A percentile compares a stretch with the other conserved stretches of the same genome.
Evolutionary conservation across 1,284 basidiomycete species (phyloP).

Genomic region (Ceratobasidium papillatum): DNA sequence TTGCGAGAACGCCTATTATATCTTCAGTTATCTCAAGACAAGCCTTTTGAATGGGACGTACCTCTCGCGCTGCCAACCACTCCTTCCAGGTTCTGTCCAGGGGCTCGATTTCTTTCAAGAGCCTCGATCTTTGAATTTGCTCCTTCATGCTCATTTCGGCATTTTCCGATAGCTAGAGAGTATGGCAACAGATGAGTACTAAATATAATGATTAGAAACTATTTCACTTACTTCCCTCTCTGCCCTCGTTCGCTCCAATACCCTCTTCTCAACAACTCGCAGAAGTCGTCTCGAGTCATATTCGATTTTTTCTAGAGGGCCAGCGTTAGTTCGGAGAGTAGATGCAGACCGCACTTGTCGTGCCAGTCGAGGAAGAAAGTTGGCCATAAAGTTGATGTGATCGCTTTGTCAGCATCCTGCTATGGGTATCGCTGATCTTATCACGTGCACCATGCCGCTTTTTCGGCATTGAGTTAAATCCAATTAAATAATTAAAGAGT

Average conservation of each 20-base stretch:
- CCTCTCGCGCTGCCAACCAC: conserved; percentile 59
- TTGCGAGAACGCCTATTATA: conserved; percentile 51
- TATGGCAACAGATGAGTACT: background rate
- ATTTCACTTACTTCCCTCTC: conserved; percentile 53
- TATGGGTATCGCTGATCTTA: no score
- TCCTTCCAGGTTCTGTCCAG: conserved; percentile 61
- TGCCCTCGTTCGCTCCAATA: conserved; percentile 49
- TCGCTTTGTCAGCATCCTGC: conserved; percentile 8
- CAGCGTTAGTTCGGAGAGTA: background rate
- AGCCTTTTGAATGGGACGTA: conserved; percentile 48
- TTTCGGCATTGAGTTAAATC: no score
- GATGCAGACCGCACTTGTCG: conserved; percentile 8
- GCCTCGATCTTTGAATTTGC: conserved; percentile 57
- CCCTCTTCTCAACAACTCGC: conserved; percentile 51
- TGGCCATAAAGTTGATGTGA: conserved; percentile 1
- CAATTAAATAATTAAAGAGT: no score
- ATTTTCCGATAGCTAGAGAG: conserved; percentile 24
- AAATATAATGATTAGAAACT: background rate
- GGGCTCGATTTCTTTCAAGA: conserved; percentile 63
- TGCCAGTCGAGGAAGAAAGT: conserved; percentile 10
- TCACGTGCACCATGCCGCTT: background rate
- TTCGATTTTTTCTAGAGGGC: conserved; percentile 48
- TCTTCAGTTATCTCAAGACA: background rate
- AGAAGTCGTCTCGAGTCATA: conserved; percentile 52
- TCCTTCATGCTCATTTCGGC: conserved; percentile 50